Conservation (phyloP, 768 basidiomycete species). For the Boletus vermiculosoides region DNA sequence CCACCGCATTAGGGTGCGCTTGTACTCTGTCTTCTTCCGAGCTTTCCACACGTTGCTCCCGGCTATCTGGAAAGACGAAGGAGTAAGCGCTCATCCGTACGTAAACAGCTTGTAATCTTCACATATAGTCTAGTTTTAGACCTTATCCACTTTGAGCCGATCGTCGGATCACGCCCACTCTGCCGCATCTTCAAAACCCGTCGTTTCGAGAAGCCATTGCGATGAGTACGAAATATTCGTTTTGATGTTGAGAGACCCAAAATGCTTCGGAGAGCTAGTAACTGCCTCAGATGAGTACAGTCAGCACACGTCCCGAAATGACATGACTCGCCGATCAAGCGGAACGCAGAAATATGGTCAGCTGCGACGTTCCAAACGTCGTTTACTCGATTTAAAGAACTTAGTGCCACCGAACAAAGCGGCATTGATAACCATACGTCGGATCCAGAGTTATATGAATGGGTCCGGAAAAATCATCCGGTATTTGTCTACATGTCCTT, state of each 20-base stretch:
- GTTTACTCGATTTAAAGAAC: constrained; percentile 8
- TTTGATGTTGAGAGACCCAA: no score
- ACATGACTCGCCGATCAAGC: neutral
- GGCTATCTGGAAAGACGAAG: neutral
- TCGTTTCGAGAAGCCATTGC: neutral
- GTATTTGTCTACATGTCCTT: neutral
- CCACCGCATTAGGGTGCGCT: neutral
- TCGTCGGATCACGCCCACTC: constrained; percentile 3
- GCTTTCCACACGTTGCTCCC: neutral
- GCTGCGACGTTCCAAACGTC: constrained; percentile 3
- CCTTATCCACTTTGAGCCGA: neutral
- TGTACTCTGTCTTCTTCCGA: neutral
- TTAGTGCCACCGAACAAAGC: constrained; percentile 20
- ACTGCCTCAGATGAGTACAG: neutral
- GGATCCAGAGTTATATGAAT: neutral
- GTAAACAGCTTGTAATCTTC: constrained; percentile 2
- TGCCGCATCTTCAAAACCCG: neutral
- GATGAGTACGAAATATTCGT: neutral
- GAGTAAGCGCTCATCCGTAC: constrained; percentile 1
- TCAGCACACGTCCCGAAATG: neutral
- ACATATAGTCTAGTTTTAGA: neutral
- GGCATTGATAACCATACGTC: constrained; percentile 2
- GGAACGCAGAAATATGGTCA: neutral
- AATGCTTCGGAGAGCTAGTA: neutral
- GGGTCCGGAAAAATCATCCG: neutral